Percentiles rank a stretch among this genome's conserved stretches.
Conservation (phyloP, 768 basidiomycete species). For the Chlorophyllum brunneum region DNA sequence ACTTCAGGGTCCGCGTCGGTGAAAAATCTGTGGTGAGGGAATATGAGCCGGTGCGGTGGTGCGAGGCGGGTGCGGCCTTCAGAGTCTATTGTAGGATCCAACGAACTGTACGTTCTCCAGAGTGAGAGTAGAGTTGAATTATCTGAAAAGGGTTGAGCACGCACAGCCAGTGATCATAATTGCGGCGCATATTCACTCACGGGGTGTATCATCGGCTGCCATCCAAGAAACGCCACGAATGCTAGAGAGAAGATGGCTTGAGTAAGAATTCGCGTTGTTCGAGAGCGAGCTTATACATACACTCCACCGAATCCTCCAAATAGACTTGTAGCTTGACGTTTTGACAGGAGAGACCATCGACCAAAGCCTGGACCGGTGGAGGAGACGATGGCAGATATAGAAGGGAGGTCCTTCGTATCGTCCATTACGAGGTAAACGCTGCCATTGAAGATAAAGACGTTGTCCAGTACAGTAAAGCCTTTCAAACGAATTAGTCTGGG, state of each 20-base stretch:
- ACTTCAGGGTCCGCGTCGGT: constrained; percentile 38
- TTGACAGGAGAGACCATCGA: constrained; percentile 60
- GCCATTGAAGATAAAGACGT: constrained; percentile 70
- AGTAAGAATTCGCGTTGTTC: neutral
- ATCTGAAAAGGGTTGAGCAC: too few relatives aligned
- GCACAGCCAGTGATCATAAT: too few relatives aligned
- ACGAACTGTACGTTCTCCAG: constrained; percentile 70
- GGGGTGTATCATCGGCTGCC: constrained; percentile 46
- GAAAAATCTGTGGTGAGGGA: constrained; percentile 66
- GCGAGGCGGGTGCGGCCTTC: constrained; percentile 50
- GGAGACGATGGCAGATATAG: constrained; percentile 46
- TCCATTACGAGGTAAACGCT: constrained; percentile 76
- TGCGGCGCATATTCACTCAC: constrained; percentile 29
- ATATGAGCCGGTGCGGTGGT: constrained; percentile 70
- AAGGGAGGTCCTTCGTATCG: constrained; percentile 56
- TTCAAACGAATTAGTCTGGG: neutral
- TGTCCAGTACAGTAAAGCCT: constrained; percentile 86
- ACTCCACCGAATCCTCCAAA: constrained; percentile 53
- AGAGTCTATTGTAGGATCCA: constrained; percentile 42
- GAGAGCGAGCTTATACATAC: constrained; percentile 28
- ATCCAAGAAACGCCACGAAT: constrained; percentile 72
- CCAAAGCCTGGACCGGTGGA: constrained; percentile 32
- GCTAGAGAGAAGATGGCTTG: constrained; percentile 27
- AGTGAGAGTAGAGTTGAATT: constrained; percentile 74
- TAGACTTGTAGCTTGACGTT: constrained; percentile 39